Conservation (phyloP, 2,329 filamentous ascomycete species). For the Colletotrichum theobromicola region DNA sequence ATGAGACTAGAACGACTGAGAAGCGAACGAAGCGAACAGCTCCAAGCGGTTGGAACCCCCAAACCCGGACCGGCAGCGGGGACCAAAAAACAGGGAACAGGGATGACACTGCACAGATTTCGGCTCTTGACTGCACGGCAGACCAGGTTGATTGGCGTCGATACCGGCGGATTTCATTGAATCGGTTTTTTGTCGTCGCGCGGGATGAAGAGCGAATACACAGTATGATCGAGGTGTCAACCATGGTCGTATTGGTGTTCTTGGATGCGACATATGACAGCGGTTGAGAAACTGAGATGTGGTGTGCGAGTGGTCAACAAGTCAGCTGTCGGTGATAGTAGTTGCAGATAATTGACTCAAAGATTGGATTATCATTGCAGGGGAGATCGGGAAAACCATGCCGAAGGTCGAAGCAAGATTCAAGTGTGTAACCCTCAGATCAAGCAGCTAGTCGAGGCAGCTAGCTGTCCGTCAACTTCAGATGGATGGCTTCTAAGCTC, state of each 20-base stretch:
- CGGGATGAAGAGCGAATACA: background rate
- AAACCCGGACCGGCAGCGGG: background rate
- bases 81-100: slow-evolving; percentile 5
- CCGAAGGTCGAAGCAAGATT: background rate
- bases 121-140: slow-evolving; percentile 12
- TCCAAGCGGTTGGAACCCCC: slow-evolving; percentile 3
- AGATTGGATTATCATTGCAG: background rate
- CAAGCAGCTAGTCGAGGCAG: background rate
- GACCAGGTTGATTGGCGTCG: background rate
- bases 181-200: background rate
- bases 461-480: background rate
- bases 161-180: background rate
- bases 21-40: background rate
- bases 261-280: background rate
- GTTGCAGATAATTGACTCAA: background rate
- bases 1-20: background rate
- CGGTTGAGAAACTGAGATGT: background rate
- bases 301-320: background rate
- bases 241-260: background rate
- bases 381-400: background rate
- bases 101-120: background rate
- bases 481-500: background rate
- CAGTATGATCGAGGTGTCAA: background rate
- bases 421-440: background rate
- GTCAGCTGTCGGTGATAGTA: background rate